Percentiles rank a stretch among this genome's conserved stretches.
Evolutionary conservation across 148 eudicot species (phyloP).

Genomic region (Oxyria digyna): DNA sequence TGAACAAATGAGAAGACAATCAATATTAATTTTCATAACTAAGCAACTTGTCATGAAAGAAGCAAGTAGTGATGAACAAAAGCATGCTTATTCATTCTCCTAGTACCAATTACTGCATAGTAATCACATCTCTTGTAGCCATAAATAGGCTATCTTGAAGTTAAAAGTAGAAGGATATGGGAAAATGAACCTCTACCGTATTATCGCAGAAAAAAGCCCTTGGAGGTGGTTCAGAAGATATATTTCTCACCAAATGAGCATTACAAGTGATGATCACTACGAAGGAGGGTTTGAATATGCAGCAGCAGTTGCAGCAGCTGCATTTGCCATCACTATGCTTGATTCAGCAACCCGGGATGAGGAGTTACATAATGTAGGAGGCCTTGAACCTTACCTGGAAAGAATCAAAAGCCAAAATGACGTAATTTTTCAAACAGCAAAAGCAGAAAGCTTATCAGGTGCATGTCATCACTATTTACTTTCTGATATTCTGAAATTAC

Average conservation of each 20-base stretch:
- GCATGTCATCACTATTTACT: not conserved
- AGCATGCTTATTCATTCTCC: not conserved
- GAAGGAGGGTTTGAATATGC: constrained; percentile 1
- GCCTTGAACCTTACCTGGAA: not conserved
- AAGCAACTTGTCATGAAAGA: not conserved
- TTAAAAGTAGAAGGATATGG: not conserved
- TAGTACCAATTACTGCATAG: not conserved
- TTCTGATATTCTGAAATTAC: not conserved
- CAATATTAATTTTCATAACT: not conserved
- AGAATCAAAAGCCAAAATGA: not conserved
- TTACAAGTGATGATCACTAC: not conserved
- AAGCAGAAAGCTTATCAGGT: constrained; percentile 3
- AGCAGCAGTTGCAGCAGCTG: constrained; percentile 10
- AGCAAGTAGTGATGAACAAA: not conserved
- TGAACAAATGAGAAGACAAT: not conserved
- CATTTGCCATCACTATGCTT: not conserved
- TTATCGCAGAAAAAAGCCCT: not conserved
- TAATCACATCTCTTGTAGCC: not conserved
- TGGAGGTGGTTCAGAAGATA: constrained; percentile 1
- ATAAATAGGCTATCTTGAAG: not conserved
- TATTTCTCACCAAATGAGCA: not conserved
- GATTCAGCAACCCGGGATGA: not conserved
- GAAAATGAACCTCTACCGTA: not conserved
- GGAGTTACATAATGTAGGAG: not conserved
- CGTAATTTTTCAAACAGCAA: not conserved